These are phyloP conservation scores for Golovinomyces cichoracearum DNA, from an alignment of 2,329 filamentous ascomycete species.

Conservation along the genomic window DNA sequence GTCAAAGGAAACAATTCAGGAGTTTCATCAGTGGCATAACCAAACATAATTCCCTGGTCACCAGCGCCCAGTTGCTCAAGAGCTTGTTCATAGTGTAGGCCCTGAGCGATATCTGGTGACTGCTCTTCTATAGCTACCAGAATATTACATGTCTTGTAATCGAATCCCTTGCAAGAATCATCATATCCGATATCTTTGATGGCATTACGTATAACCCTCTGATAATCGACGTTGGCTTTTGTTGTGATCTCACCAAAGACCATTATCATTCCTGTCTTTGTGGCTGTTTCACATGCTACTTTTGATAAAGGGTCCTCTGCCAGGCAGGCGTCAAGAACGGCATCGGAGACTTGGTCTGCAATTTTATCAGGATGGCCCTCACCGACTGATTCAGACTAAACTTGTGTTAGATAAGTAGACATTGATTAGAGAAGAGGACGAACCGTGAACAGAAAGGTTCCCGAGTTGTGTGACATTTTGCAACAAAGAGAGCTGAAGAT, in stretches of 20 bases:
- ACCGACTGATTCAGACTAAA: constrained; percentile 59
- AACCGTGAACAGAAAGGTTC: constrained; percentile 65
- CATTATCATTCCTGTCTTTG: constrained; percentile 99
- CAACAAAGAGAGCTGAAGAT: too few species aligned
- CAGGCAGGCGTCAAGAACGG: constrained; percentile 93
- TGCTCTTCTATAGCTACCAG: constrained; percentile 98
- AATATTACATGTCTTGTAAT: constrained; percentile 99
- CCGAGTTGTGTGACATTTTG: constrained; percentile 27
- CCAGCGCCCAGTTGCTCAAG: constrained; percentile 94
- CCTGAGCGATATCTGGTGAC: constrained; percentile 95
- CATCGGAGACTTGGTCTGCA: constrained; percentile 93
- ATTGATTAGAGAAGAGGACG: constrained; percentile 10
- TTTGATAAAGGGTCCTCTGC: constrained; percentile 89
- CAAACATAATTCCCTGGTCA: constrained; percentile 99
- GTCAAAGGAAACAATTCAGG: constrained; percentile 90
- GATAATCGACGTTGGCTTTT: constrained; percentile 88
- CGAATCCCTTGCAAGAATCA: constrained; percentile 88
- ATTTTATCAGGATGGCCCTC: constrained; percentile 94
- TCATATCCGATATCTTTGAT: constrained; percentile 99
- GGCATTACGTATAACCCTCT: constrained; percentile 78
- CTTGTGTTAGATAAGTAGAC: constrained; percentile 4
- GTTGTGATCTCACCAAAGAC: constrained; percentile 97
- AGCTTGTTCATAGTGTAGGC: constrained; percentile 92
- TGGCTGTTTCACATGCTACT: constrained; percentile 95
- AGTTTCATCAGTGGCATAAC: constrained; percentile 97